Conservation (phyloP, 495 filamentous ascomycete genomes). For the Penicillium odoratum region DNA sequence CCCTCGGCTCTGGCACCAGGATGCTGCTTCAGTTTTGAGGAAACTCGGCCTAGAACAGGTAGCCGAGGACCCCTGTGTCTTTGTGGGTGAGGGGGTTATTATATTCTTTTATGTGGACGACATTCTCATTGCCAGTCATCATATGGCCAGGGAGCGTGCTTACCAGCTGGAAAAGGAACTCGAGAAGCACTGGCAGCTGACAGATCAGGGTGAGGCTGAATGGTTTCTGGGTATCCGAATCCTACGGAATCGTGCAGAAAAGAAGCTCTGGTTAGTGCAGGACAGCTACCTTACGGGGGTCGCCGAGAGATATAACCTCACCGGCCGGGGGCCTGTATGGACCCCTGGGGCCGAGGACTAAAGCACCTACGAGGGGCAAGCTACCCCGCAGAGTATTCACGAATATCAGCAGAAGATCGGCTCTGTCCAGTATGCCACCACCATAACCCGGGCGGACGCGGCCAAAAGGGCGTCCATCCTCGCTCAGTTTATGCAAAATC, state of each 20-base stretch:
- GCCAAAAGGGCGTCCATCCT: constrained; percentile 13
- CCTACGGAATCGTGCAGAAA: constrained; percentile 9
- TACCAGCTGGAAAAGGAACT: constrained; percentile 6
- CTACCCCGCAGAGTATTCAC: constrained; percentile 6
- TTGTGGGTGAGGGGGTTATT: constrained; percentile 15
- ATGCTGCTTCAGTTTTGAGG: constrained; percentile 16
- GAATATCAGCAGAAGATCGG: constrained; percentile 28
- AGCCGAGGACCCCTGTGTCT: constrained; percentile 21
- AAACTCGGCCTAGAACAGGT: constrained; percentile 20
- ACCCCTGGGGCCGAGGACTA: constrained; percentile 12
- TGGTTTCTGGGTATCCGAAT: constrained; percentile 25
- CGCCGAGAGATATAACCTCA: constrained; percentile 15
- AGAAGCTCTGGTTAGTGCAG: constrained; percentile 21
- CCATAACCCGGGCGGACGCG: constrained; percentile 23
- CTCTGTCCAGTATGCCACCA: constrained; percentile 24
- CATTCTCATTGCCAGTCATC: constrained; percentile 6
- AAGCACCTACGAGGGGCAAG: background rate
- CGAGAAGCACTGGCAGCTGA: constrained; percentile 8
- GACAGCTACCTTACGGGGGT: constrained; percentile 23
- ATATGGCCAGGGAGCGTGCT: background rate
- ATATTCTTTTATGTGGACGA: too few species aligned
- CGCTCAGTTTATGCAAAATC: constrained; percentile 27
- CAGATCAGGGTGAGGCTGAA: constrained; percentile 13
- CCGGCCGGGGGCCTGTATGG: background rate
- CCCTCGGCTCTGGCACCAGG: constrained; percentile 23